Percentiles rank a stretch among this genome's conserved stretches.
Conservation (phyloP, 2,329 filamentous ascomycete genomes). For the Bretziella fagacearum region DNA sequence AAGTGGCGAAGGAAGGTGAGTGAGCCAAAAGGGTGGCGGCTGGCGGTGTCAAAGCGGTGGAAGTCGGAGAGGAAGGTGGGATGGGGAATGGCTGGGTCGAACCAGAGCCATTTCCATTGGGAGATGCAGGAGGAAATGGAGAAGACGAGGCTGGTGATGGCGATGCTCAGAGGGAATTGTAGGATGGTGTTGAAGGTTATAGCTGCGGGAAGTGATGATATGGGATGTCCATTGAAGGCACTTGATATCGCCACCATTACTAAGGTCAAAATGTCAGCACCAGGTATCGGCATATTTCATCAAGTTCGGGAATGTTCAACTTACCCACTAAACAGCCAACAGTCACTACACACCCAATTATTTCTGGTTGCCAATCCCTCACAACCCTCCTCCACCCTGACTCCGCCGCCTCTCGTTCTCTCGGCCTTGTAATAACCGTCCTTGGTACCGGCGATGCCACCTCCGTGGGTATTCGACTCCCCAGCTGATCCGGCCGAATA, state of each 20-base stretch:
- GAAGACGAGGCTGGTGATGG: constrained; percentile 17
- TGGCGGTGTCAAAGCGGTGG: constrained; percentile 19
- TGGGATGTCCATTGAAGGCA: constrained; percentile 15
- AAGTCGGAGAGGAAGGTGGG: constrained; percentile 18
- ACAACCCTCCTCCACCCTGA: neutral
- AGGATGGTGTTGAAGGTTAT: constrained; percentile 20
- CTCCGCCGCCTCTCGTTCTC: neutral
- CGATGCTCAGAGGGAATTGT: constrained; percentile 19
- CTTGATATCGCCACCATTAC: constrained; percentile 12
- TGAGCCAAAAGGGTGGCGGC: constrained; percentile 17
- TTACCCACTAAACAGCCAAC: constrained; percentile 8
- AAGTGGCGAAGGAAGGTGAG: constrained; percentile 17
- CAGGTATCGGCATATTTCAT: no score
- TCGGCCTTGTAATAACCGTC: constrained; percentile 7
- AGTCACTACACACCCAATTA: constrained; percentile 5
- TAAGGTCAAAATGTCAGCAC: no score
- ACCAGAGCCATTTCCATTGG: constrained; percentile 23
- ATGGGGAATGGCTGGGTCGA: constrained; percentile 6
- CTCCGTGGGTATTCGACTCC: neutral
- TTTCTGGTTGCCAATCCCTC: constrained; percentile 4
- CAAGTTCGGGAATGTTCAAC: neutral
- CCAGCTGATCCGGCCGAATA: constrained; percentile 4
- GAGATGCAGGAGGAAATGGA: constrained; percentile 19
- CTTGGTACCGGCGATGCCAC: constrained; percentile 3
- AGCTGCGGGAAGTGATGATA: constrained; percentile 17